These are phyloP conservation scores for Mortierella sp. DNA, from an alignment of 371 early-diverging fungal genomes.

Conservation along the genomic window DNA sequence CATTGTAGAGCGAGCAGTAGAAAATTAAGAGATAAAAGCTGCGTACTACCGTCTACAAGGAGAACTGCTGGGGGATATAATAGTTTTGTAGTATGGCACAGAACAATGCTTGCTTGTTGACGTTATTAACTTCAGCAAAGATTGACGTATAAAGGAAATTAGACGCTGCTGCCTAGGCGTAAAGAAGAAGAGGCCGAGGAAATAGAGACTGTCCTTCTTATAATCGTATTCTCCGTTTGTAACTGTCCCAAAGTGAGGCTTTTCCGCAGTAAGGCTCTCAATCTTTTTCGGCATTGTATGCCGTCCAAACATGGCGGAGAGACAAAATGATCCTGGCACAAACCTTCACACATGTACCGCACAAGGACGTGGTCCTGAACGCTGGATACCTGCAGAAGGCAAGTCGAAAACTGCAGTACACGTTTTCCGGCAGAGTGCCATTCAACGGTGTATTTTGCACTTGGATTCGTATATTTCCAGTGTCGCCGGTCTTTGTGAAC, in stretches of 20 bases:
- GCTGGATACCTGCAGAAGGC: not conserved
- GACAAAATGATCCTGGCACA: conserved; percentile 4
- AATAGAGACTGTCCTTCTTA: conserved; percentile 4
- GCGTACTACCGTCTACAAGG: not conserved
- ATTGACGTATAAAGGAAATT: too few species aligned
- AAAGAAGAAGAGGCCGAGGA: conserved; percentile 2
- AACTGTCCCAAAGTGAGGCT: conserved; percentile 2
- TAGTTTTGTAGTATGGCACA: too few species aligned
- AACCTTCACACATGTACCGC: not conserved
- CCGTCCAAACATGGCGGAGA: conserved; percentile 4
- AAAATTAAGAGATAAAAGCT: not conserved
- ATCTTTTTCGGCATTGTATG: conserved; percentile 3
- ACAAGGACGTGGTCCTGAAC: not conserved
- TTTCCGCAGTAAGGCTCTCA: conserved; percentile 9
- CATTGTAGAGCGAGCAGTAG: conserved; percentile 2
- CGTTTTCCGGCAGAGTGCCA: not conserved
- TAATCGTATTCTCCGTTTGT: not conserved
- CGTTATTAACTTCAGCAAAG: too few species aligned
- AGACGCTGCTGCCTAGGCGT: too few species aligned
- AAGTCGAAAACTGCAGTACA: conserved; percentile 2
- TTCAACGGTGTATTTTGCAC: not conserved
- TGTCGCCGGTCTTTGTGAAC: too few species aligned
- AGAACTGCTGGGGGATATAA: too few species aligned
- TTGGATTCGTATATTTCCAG: too few species aligned
- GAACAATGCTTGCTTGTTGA: too few species aligned